Base-by-base conservation (phyloP, 495 filamentous ascomycete genomes). In the Penicillium simplicissimum region DNA sequence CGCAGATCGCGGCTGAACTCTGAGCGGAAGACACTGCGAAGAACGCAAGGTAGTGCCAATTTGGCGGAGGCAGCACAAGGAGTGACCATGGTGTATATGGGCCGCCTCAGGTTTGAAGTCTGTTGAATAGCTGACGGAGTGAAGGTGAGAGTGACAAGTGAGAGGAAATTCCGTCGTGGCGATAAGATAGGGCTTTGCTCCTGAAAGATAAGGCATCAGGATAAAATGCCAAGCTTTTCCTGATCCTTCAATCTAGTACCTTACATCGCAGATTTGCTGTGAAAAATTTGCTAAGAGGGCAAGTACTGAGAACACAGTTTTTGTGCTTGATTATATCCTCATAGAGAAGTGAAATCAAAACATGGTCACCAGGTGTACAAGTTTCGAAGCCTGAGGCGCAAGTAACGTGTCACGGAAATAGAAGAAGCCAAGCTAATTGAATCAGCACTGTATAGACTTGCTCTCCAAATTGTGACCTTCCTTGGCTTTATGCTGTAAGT, bases 21-120 rank as follows among this genome's bases (percentile, higher is more conserved):
- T 6, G 69, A 61, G 43, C 63, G 67, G 52, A 73, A 64, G 35
- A 70, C 43, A 52, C 61, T 62, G 35, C 66, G 67, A 19, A 76
- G 42, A 17, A 72, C 33, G 0, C 52, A 60, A 13, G 72, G 61
- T 5, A 76, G 40, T 3, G 70, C 66, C 59, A 73, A 21, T 13
- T 43, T 69, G 4, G 73, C 63, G 1, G 75, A 71, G 0, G 62
- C 59, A 34, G 61, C 56, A 38, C 73, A 76, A 23, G 61, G 53
- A 9, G 55, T 35, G 1, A 49, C 53, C 73, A 74, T 76, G 15
- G 3, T 56, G 33, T 7, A 19, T n/a, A 11, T 47, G 13, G 11
- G 36, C 1, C 45, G 48, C n/a, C 42, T 31, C 19, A 23, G 17
- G 17, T 23, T 23, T 21, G 8, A 45, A 10, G 9, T 8, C 11